Evolutionary conservation across 1,284 basidiomycete species (phyloP), one percentile per base, ranked within the genome.

Genomic region (Cutaneotrichosporon sp.): DNA sequence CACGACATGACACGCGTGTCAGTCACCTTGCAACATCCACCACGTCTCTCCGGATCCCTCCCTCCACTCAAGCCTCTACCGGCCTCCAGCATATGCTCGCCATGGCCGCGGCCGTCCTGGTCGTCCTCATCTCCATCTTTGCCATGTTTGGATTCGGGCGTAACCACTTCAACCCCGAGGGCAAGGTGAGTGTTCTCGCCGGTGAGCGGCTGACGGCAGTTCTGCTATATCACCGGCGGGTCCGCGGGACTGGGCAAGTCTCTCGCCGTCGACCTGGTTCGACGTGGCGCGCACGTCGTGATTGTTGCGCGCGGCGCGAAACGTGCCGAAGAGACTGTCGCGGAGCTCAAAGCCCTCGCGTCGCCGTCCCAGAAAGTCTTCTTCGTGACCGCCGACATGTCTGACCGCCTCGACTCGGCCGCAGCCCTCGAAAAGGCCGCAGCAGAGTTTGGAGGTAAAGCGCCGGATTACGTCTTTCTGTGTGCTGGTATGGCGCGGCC

Each of bases 161-260:
- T 20, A 55, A 47, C 17, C 39, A 45, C 15, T 52, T 61, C 40
- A 56, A 69, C n/a, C 62, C 64, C 10, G 60, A 59, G 26, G 72
- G 67, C 46, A 74, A 76, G 68, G 74, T 75, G 33, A 8, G 69
- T n/a, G n/a, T n/a, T n/a, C n/a, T 59, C 15, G 38, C 4, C 17
- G 26, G 40, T 9, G 3, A 21, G 41, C 17, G 15, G 14, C 46
- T 48, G 23, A 48, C 37, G 12, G 39, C 52, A 88, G 85, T 84
- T 84, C 64, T 84, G 81, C 70, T 87, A 86, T 67, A 77, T 91
- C 49, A 87, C 88, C 14, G 90, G 90, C 21, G 90, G 88, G 1
- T 87, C 84, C 9, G 79, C 84, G 20, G 90, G 90, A 1, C 80
- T 90, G 2, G 90, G 90, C 8, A 79, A 88, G 13, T 79, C 83